These are phyloP conservation scores for Nicotiana knightiana DNA, from an alignment of 257 asterid genomes.

Conservation along the genomic window DNA sequence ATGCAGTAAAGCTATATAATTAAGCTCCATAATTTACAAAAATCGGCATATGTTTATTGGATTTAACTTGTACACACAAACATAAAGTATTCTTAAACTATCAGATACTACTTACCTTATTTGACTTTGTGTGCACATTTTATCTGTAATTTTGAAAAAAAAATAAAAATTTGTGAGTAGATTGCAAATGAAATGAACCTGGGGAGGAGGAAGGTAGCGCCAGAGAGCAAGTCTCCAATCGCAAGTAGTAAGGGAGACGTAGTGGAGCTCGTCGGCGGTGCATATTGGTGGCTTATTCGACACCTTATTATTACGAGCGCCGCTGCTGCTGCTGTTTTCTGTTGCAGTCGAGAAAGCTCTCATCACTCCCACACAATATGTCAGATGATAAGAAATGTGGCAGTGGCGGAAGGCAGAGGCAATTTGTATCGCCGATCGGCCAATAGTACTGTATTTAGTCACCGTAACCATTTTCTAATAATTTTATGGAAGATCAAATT, in stretches of 20 bases:
- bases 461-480: not conserved
- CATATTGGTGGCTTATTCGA: conserved; percentile 63
- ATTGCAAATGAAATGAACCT: conserved; percentile 30
- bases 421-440: conserved; percentile 48
- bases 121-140: too few relatives aligned
- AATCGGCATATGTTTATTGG: not conserved
- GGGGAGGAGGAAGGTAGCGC: conserved; percentile 82
- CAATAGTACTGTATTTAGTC: conserved; percentile 35
- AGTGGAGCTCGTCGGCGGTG: conserved; percentile 96
- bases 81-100: not conserved
- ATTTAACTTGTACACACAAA: not conserved
- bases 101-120: too few relatives aligned
- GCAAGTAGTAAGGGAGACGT: conserved; percentile 56
- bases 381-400: conserved; percentile 15
- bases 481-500: not conserved
- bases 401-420: conserved; percentile 51
- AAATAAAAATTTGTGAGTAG: too few relatives aligned
- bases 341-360: conserved; percentile 27
- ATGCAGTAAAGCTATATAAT: not conserved
- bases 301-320: conserved; percentile 22
- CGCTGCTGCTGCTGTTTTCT: conserved; percentile 8
- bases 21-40: too few relatives aligned
- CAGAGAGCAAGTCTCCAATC: conserved; percentile 87
- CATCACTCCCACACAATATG: not conserved
- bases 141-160: too few relatives aligned